Percentiles rank a stretch among this genome's conserved stretches.
Evolutionary conservation across 495 filamentous ascomycete genomes (phyloP).

Genomic region (Penicillium silybi): DNA sequence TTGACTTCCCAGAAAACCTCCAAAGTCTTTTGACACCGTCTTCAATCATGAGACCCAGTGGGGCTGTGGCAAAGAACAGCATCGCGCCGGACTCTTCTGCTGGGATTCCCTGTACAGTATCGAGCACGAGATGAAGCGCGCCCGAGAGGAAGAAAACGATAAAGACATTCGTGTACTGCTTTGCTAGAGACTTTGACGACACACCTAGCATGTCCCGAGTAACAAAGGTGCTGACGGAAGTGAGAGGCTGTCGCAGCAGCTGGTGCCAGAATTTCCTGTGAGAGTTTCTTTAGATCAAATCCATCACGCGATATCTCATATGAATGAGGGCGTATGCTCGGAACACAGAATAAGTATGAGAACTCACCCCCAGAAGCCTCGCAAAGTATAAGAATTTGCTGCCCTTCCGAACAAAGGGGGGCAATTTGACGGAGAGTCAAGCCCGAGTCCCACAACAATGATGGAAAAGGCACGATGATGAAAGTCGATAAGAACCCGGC

Average conservation of each 20-base stretch:
- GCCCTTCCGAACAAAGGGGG: not conserved
- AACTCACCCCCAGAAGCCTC: not conserved
- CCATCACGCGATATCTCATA: not conserved
- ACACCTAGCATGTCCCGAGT: conserved; percentile 22
- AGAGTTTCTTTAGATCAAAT: not conserved
- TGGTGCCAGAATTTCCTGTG: conserved; percentile 43
- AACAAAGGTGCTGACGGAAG: conserved; percentile 20
- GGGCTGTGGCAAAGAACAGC: not conserved
- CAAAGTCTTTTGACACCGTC: not conserved
- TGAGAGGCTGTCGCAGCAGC: conserved; percentile 29
- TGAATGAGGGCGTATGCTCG: not conserved
- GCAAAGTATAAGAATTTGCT: not conserved
- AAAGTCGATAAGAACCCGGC: conserved; percentile 11
- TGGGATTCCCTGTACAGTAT: conserved; percentile 25
- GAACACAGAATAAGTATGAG: not conserved
- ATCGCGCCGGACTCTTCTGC: conserved; percentile 14
- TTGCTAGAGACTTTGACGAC: not conserved
- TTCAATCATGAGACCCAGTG: not conserved
- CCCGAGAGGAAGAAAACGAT: conserved; percentile 33
- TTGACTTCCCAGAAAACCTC: not conserved
- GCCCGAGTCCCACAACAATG: not conserved
- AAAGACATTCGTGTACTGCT: conserved; percentile 3
- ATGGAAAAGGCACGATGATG: not conserved
- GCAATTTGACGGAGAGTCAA: not conserved
- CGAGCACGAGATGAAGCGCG: conserved; percentile 26